phyloP scores from a whole-genome alignment of 176 grass and related monocot species.

The Hyparrhenia diplandra region DNA sequence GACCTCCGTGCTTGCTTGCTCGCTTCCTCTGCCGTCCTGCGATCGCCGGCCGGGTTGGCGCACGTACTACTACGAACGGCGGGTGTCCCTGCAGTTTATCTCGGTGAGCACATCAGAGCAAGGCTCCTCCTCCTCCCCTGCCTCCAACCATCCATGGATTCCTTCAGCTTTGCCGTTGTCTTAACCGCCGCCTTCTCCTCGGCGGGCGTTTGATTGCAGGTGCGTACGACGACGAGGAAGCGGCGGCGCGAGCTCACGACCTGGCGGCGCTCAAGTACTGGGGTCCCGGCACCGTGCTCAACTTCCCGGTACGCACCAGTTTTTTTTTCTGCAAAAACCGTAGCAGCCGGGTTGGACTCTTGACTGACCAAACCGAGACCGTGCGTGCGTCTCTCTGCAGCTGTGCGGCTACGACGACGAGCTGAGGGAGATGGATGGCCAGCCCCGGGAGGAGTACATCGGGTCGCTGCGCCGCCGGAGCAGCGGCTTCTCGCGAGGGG shows the following conservation, averaged over 20 bases:
- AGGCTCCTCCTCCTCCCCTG: not conserved
- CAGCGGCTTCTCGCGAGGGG: constrained; percentile 70
- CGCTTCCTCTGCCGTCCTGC: not conserved
- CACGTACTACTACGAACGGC: not conserved
- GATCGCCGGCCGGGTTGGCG: not conserved
- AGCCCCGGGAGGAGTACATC: constrained; percentile 67
- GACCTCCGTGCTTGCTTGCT: not conserved
- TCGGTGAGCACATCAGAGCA: constrained; percentile 64
- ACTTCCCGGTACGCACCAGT: constrained; percentile 50
- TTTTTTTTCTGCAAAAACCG: not conserved
- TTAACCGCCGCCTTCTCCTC: not conserved
- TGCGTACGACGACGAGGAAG: constrained; percentile 78
- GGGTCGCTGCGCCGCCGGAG: constrained; percentile 60
- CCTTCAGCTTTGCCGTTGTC: too few species aligned
- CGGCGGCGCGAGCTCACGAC: constrained; percentile 76
- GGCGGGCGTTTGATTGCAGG: constrained; percentile 30
- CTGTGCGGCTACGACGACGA: constrained; percentile 43
- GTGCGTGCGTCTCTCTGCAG: constrained; percentile 15
- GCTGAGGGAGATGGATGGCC: constrained; percentile 50
- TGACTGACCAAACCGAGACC: too few species aligned
- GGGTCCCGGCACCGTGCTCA: constrained; percentile 68
- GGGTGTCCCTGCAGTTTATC: constrained; percentile 47
- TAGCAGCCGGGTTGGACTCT: too few species aligned
- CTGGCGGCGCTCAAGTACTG: constrained; percentile 90
- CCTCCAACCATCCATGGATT: too few species aligned